phyloP scores from a whole-genome alignment of 768 basidiomycete species.

The Coprinopsis marcescibilis region DNA sequence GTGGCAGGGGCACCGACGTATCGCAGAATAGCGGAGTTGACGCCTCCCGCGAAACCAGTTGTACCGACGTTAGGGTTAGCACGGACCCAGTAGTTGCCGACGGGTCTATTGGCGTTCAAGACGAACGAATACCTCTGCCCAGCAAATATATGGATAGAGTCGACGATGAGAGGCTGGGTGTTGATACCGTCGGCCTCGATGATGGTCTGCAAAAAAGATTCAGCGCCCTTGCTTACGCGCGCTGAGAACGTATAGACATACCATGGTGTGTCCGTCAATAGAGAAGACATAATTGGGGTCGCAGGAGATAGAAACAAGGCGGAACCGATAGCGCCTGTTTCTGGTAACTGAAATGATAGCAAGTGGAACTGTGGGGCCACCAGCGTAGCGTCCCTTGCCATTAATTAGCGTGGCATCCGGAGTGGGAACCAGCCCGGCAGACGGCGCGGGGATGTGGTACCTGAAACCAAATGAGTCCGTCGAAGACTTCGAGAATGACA shows the following conservation, averaged over 20 bases:
- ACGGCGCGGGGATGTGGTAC: slow-evolving; percentile 24
- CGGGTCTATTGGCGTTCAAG: slow-evolving; percentile 29
- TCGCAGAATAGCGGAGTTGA: slow-evolving; percentile 50
- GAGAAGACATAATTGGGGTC: slow-evolving; percentile 39
- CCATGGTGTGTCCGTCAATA: slow-evolving; percentile 40
- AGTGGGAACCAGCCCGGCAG: slow-evolving; percentile 22
- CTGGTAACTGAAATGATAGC: slow-evolving; percentile 32
- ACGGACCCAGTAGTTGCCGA: slow-evolving; percentile 41
- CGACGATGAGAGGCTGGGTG: slow-evolving; percentile 32
- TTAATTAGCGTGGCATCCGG: slow-evolving; percentile 40
- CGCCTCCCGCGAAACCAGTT: slow-evolving; percentile 24
- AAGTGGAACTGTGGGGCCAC: slow-evolving; percentile 29
- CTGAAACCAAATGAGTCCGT: slow-evolving; percentile 17
- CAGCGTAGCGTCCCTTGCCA: slow-evolving; percentile 40
- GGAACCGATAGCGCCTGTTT: slow-evolving; percentile 39
- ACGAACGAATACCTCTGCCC: slow-evolving; percentile 45
- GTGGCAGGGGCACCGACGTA: slow-evolving; percentile 35
- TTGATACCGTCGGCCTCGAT: slow-evolving; percentile 40
- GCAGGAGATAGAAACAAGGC: slow-evolving; percentile 41
- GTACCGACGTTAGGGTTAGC: slow-evolving; percentile 27
- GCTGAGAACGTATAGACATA: slow-evolving; percentile 9
- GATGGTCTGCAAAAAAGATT: slow-evolving; percentile 17
- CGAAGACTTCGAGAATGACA: not conserved
- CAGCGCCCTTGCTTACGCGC: not conserved
- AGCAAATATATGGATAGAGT: slow-evolving; percentile 30